Evolutionary conservation across 805 yeast species (phyloP).

Genomic region (Starmerella riodocensis): DNA sequence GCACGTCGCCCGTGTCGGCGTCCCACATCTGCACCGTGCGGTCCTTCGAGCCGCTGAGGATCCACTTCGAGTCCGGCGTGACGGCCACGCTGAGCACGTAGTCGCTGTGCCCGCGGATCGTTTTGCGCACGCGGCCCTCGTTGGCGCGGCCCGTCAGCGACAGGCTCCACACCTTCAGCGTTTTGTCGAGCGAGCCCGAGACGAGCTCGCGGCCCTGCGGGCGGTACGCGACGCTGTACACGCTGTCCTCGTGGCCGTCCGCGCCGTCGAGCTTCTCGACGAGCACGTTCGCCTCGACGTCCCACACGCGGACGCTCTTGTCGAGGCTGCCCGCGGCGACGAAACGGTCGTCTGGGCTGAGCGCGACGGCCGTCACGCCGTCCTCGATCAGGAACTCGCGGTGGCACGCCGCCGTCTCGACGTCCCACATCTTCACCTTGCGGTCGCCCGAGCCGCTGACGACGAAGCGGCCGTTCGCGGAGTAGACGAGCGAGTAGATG

Average conservation of each 20-base stretch:
- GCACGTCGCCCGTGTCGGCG: slow-evolving; percentile 76
- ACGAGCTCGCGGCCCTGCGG: slow-evolving; percentile 85
- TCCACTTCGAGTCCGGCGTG: slow-evolving; percentile 83
- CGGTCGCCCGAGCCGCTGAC: slow-evolving; percentile 96
- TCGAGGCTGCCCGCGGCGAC: slow-evolving; percentile 96
- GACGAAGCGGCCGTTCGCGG: slow-evolving; percentile 84
- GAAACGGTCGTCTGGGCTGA: slow-evolving; percentile 83
- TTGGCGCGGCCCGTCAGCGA: slow-evolving; percentile 42
- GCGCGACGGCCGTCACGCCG: slow-evolving; percentile 96
- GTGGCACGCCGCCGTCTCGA: slow-evolving; percentile 76
- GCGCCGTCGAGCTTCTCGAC: slow-evolving; percentile 81
- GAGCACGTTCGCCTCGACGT: slow-evolving; percentile 77
- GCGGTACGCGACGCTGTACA: slow-evolving; percentile 86
- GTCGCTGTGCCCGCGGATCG: slow-evolving; percentile 92
- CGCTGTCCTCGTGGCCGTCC: slow-evolving; percentile 93
- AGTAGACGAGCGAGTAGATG: slow-evolving; percentile 86
- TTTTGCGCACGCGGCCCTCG: slow-evolving; percentile 23
- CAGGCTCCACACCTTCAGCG: slow-evolving; percentile 91
- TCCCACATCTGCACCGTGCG: slow-evolving; percentile 97
- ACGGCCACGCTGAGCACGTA: slow-evolving; percentile 88
- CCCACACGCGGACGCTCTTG: slow-evolving; percentile 94
- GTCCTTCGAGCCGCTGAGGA: slow-evolving; percentile 89
- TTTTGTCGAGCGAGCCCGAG: slow-evolving; percentile 87
- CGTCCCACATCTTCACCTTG: slow-evolving; percentile 93
- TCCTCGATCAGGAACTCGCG: slow-evolving; percentile 85